phyloP scores from a whole-genome alignment of 2,329 filamentous ascomycete genomes.

The Penicillium fuscoglaucum region DNA sequence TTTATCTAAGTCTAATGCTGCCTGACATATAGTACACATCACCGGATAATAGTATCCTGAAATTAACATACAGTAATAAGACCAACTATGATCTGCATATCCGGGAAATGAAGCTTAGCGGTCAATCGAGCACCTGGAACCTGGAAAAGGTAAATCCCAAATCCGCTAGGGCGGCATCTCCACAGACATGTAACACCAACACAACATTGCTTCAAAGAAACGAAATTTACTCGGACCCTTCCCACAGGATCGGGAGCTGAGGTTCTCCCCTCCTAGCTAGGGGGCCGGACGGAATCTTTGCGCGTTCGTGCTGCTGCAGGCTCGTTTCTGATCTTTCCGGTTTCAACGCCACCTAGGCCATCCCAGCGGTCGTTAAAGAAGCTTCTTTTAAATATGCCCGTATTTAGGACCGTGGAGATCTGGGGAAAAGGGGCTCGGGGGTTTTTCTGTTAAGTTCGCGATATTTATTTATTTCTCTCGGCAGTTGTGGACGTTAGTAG shows the following conservation, averaged over 20 bases:
- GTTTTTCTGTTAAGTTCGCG: background rate
- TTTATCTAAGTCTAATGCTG: background rate
- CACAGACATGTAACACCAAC: background rate
- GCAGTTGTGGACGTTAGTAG: background rate
- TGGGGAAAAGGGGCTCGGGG: conserved; percentile 3
- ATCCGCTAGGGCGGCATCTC: background rate
- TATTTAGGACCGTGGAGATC: conserved; percentile 6
- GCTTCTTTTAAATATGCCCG: conserved; percentile 23
- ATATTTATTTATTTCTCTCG: background rate
- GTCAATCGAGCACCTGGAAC: conserved; percentile 3
- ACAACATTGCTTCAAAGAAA: conserved; percentile 4
- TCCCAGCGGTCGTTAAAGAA: conserved; percentile 22
- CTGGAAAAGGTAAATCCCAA: background rate
- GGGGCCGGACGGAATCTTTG: conserved; percentile 12
- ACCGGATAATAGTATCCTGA: background rate
- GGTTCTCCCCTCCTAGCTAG: conserved; percentile 1
- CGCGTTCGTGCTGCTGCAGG: conserved; percentile 25
- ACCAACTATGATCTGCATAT: conserved; percentile 14
- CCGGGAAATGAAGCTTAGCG: conserved; percentile 8
- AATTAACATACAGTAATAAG: too few species aligned
- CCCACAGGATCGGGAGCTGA: conserved; percentile 1
- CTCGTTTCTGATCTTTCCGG: conserved; percentile 18
- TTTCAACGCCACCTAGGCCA: conserved; percentile 26
- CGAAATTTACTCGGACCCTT: background rate
- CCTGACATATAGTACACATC: background rate